Evolutionary conservation across 441 rosid species (phyloP), one percentile per base, ranked within the genome.

Genomic region (Euphorbia celastroides): DNA sequence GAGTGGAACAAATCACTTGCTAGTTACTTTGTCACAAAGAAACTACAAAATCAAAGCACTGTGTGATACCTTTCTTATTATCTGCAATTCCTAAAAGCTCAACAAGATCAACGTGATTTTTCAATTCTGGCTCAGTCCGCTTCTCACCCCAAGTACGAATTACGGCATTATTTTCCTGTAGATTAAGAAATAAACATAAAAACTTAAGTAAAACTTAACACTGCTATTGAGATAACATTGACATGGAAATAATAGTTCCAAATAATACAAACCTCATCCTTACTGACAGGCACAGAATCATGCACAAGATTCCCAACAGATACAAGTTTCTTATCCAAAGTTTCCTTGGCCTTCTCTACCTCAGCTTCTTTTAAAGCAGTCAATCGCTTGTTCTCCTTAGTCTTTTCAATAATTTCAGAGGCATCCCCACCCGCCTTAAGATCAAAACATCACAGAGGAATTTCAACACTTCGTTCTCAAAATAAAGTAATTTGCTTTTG

Each of bases 91-190:
- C 97, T 19, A 87, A n/a, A 74, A 87, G 88, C 76, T 93, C 97
- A 67, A 93, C 92, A 19, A 93, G 98, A 44, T 93, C 97, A 22
- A 90, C 98, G 70, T 93, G 97, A 73, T 87, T 90, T 78, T 80
- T 87, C 63, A 90, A 64, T 74, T 84, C 87, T 13, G 82, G 70
- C 78, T 84, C 85, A 57, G 73, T 8, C 13, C 85, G 78, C 71
- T 67, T 89, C 72, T 82, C 85, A 41, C 95, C 99, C 85, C 86
- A 84, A 16, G 67, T n/a, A 69, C 85, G 82, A 64, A 70, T 65
- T 60, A 87, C 84, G 68, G 72, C 75, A 82, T 93, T 93, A 74
- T 85, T 77, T 10, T 83, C 96, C 98, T 93, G 71, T 64, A 77
- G 17, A 46, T 70, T 19, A 62, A 44, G 27, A 25, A 5, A 32